Percentiles rank a stretch among this genome's conserved stretches.
Conservation (phyloP, 129 eudicot species). For the Flaveria sonorensis region DNA sequence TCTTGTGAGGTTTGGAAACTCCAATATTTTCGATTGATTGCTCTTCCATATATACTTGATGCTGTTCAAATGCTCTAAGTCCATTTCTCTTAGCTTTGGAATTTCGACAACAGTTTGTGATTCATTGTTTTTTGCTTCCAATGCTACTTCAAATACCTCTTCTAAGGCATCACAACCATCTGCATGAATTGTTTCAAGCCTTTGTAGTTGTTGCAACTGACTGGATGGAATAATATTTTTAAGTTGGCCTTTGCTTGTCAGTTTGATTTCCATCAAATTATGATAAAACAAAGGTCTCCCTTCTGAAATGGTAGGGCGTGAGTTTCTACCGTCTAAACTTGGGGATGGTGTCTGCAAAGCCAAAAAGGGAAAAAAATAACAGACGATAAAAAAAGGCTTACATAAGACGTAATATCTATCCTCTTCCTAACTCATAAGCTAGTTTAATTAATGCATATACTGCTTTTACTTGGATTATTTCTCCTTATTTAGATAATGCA, state of each 20-base stretch:
- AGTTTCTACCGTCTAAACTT: not conserved
- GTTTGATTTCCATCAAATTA: not conserved
- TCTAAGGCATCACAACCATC: not conserved
- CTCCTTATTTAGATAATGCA: not conserved
- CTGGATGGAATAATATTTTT: not conserved
- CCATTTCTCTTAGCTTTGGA: not conserved
- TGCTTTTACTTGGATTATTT: not conserved
- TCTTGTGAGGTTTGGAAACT: not conserved
- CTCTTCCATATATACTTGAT: slow-evolving; percentile 6
- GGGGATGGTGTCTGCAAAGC: not conserved
- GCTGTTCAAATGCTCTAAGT: not conserved
- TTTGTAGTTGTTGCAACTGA: not conserved
- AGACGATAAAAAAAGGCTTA: not conserved
- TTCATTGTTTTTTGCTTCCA: not conserved
- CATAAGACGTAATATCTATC: not conserved
- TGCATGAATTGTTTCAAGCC: not conserved
- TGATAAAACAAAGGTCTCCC: not conserved
- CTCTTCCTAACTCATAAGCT: not conserved
- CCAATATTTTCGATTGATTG: not conserved
- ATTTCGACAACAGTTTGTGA: not conserved
- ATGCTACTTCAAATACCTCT: not conserved
- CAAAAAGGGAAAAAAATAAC: not conserved
- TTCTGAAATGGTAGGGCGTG: not conserved
- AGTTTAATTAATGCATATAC: no score
- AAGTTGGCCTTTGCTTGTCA: not conserved